Evolutionary conservation across 768 basidiomycete genomes (phyloP).

Genomic region (Epithele typhae): DNA sequence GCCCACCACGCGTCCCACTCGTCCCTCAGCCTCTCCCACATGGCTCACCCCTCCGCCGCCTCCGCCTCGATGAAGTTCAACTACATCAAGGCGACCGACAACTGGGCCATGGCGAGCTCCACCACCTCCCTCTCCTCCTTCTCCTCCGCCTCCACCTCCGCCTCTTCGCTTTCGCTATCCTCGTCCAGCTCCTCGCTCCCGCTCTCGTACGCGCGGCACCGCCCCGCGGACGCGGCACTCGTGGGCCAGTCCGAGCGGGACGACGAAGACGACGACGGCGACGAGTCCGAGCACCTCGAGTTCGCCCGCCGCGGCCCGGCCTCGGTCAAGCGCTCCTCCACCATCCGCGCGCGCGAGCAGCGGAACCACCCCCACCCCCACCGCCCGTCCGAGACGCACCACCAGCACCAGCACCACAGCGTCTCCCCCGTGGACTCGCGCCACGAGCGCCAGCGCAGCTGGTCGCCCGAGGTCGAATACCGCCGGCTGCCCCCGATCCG

Average conservation of each 20-base stretch:
- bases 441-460: conserved; percentile 1
- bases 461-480: conserved; percentile 1
- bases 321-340: no score
- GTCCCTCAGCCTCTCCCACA: no score
- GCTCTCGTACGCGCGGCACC: background rate
- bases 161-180: background rate
- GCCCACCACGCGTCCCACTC: background rate
- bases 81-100: conserved; percentile 2
- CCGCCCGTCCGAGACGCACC: no score
- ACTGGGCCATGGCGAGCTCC: background rate
- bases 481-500: conserved; percentile 4
- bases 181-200: background rate
- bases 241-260: background rate
- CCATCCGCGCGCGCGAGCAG: no score
- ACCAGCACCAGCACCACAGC: background rate
- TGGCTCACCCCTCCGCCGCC: background rate
- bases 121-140: background rate
- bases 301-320: background rate
- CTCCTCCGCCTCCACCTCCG: background rate
- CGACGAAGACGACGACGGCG: background rate
- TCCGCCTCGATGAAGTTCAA: conserved; percentile 1
- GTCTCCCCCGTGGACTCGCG: conserved; percentile 2
- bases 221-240: background rate
- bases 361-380: no score
- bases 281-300: background rate